A percentile compares a stretch with the other conserved stretches of the same genome.
phyloP scores from a whole-genome alignment of 2,329 filamentous ascomycete species.

The Sarocladium oryzae region DNA sequence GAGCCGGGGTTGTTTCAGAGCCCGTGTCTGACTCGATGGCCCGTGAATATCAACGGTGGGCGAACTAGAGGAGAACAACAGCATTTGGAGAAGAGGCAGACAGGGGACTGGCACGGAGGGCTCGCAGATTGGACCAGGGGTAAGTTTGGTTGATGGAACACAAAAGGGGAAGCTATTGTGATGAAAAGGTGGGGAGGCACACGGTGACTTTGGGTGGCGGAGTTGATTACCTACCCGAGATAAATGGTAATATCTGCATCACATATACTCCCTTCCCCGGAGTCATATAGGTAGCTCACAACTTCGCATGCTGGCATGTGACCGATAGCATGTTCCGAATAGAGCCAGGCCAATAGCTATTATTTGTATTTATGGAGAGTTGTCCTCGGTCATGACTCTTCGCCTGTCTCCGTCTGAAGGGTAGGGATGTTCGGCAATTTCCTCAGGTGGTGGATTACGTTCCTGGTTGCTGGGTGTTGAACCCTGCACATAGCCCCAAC shows the following conservation, averaged over 20 bases:
- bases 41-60: conserved; percentile 8
- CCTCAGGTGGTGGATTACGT: too few species aligned
- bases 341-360: too few species aligned
- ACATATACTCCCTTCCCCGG: too few species aligned
- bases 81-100: not conserved
- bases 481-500: too few species aligned
- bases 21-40: conserved; percentile 1
- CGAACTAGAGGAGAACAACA: conserved; percentile 1
- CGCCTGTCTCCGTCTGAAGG: too few species aligned
- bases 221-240: not conserved
- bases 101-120: not conserved
- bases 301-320: too few species aligned
- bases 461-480: too few species aligned
- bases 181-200: not conserved
- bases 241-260: not conserved
- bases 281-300: too few species aligned
- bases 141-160: not conserved
- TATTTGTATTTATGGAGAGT: too few species aligned
- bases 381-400: too few species aligned
- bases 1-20: conserved; percentile 6
- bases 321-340: too few species aligned
- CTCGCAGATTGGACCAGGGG: not conserved
- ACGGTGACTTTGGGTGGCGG: not conserved
- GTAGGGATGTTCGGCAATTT: too few species aligned
- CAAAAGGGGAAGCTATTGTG: not conserved